Conservation (phyloP, 768 basidiomycete species). For the Suillus decipiens region DNA sequence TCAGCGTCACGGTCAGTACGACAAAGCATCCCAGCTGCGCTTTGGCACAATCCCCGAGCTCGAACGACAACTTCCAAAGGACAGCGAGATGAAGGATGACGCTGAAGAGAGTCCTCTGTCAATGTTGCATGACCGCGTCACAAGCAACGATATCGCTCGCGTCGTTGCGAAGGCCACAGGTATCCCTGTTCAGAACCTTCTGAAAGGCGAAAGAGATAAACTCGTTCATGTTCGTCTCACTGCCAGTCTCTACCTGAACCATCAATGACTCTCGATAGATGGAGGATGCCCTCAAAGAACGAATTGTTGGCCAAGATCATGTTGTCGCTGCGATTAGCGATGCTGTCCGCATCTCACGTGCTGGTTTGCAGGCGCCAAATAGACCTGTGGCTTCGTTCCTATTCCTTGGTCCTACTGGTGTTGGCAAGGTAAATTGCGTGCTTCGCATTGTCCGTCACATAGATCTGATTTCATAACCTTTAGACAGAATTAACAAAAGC, state of each 20-base stretch:
- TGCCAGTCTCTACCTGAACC: background rate
- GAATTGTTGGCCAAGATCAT: slow-evolving; percentile 91
- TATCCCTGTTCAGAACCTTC: slow-evolving; percentile 84
- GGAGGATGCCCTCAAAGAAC: slow-evolving; percentile 73
- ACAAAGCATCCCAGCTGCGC: slow-evolving; percentile 79
- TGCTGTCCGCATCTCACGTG: slow-evolving; percentile 90
- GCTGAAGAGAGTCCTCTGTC: slow-evolving; percentile 43
- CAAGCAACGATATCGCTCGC: slow-evolving; percentile 84
- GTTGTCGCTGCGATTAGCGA: slow-evolving; percentile 85
- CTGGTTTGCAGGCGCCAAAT: slow-evolving; percentile 86
- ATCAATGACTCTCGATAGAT: slow-evolving; percentile 51
- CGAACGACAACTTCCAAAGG: slow-evolving; percentile 65
- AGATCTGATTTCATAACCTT: slow-evolving; percentile 10
- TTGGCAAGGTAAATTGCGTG: slow-evolving; percentile 61
- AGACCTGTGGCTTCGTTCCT: slow-evolving; percentile 92
- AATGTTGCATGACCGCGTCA: slow-evolving; percentile 85
- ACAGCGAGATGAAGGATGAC: slow-evolving; percentile 47
- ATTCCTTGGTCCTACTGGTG: slow-evolving; percentile 87
- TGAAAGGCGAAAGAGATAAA: slow-evolving; percentile 89
- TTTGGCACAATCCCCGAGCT: slow-evolving; percentile 86
- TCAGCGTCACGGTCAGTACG: slow-evolving; percentile 86
- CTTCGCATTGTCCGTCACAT: background rate
- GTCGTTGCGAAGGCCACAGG: slow-evolving; percentile 90
- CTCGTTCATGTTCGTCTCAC: slow-evolving; percentile 71
- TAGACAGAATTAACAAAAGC: slow-evolving; percentile 91